Evolutionary conservation across 257 asterid species (phyloP).

Genomic region (Capsicum rhomboideum): DNA sequence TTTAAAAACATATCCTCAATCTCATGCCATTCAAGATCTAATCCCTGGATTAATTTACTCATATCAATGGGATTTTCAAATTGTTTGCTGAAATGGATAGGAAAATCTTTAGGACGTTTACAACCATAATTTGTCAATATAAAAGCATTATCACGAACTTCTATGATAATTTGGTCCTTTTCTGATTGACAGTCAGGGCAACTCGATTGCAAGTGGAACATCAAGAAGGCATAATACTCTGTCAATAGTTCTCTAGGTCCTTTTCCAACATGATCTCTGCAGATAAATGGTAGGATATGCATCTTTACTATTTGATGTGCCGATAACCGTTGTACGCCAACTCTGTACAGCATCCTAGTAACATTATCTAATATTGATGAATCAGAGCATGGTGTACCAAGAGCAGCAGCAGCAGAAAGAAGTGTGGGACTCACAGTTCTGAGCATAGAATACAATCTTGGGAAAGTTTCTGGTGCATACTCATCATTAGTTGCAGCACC

Average conservation of each 20-base stretch:
- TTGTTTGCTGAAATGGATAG: constrained; percentile 62
- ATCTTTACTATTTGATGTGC: constrained; percentile 75
- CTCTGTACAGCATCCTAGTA: constrained; percentile 59
- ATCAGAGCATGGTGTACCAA: constrained; percentile 31
- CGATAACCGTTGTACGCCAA: constrained; percentile 77
- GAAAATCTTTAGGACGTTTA: constrained; percentile 48
- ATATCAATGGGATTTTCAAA: constrained; percentile 58
- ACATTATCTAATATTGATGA: constrained; percentile 40
- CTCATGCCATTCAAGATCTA: constrained; percentile 65
- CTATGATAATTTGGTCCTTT: constrained; percentile 41
- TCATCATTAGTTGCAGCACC: constrained; percentile 38
- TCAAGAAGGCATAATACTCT: constrained; percentile 71
- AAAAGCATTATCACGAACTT: constrained; percentile 44
- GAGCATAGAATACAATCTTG: constrained; percentile 50
- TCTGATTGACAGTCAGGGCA: constrained; percentile 54
- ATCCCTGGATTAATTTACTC: constrained; percentile 41
- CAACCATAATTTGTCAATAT: constrained; percentile 69
- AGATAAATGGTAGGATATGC: constrained; percentile 67
- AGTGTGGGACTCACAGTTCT: constrained; percentile 60
- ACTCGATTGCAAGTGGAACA: constrained; percentile 75
- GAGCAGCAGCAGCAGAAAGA: constrained; percentile 47
- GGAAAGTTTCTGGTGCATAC: constrained; percentile 42
- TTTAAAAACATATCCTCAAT: constrained; percentile 46
- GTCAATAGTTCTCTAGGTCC: constrained; percentile 46
- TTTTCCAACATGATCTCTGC: constrained; percentile 27